A percentile compares a stretch with the other conserved stretches of the same genome.
Conservation (phyloP, 2,329 filamentous ascomycete genomes). For the Aspergillus novoparasiticus region DNA sequence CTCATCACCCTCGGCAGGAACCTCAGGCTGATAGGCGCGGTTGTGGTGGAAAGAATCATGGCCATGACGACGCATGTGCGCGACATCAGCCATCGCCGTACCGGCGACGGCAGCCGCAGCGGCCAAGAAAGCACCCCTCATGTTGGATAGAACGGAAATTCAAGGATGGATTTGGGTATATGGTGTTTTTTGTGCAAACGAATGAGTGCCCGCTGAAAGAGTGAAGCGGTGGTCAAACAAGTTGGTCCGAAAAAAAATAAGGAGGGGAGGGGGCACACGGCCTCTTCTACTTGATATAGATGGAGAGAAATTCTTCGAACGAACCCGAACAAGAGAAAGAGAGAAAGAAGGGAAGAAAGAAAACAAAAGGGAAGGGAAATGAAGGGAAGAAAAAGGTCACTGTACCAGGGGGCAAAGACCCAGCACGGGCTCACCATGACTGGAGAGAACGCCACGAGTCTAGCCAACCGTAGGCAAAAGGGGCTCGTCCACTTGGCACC, state of each 20-base stretch:
- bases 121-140: constrained; percentile 74
- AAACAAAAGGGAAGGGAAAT: constrained; percentile 10
- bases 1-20: constrained; percentile 36
- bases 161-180: constrained; percentile 1
- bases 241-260: constrained; percentile 18
- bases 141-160: constrained; percentile 48
- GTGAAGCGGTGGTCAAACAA: constrained; percentile 43
- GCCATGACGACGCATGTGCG: constrained; percentile 55
- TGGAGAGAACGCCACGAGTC: neutral
- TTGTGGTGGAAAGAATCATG: constrained; percentile 63
- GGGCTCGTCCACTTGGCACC: constrained; percentile 3
- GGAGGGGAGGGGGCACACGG: constrained; percentile 18
- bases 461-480: neutral
- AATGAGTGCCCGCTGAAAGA: constrained; percentile 83
- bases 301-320: constrained; percentile 12
- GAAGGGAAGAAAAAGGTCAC: constrained; percentile 7
- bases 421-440: neutral
- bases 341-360: constrained; percentile 11
- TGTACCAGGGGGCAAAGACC: constrained; percentile 1
- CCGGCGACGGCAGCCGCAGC: constrained; percentile 56
- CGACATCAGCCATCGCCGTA: constrained; percentile 56
- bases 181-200: neutral
- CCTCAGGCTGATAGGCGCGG: constrained; percentile 35
- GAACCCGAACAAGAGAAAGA: constrained; percentile 13
- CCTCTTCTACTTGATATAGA: constrained; percentile 20